phyloP scores from a whole-genome alignment of 1,139 yeast species.

The Zhuliangozyma blackwelliae region DNA sequence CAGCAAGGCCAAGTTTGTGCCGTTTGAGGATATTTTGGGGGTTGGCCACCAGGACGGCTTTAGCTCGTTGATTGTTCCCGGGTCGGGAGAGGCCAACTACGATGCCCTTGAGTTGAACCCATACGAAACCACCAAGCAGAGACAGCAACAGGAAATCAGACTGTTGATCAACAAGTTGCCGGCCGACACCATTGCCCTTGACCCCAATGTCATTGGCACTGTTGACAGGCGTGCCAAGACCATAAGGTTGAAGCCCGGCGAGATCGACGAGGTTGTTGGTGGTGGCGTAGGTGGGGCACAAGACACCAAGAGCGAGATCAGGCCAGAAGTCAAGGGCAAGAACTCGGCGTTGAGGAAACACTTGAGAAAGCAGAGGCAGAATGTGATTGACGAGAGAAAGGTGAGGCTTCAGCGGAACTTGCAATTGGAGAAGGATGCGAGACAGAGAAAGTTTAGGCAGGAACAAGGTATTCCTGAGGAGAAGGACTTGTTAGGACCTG shows the following conservation, averaged over 20 bases:
- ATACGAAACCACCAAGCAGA: conserved; percentile 83
- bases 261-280: conserved; percentile 42
- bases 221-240: conserved; percentile 68
- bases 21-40: conserved; percentile 93
- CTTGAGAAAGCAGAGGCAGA: conserved; percentile 78
- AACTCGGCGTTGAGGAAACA: conserved; percentile 80
- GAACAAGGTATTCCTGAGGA: conserved; percentile 51
- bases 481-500: conserved; percentile 50
- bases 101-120: conserved; percentile 95
- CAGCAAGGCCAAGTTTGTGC: conserved; percentile 70
- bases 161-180: conserved; percentile 80
- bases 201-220: conserved; percentile 83
- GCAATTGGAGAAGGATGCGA: conserved; percentile 66
- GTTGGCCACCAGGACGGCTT: conserved; percentile 80
- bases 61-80: conserved; percentile 82
- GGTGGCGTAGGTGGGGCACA: conserved; percentile 1
- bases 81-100: conserved; percentile 96
- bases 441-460: conserved; percentile 50
- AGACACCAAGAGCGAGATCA: conserved; percentile 34
- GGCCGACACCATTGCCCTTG: conserved; percentile 88
- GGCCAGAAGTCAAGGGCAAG: conserved; percentile 69
- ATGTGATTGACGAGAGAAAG: conserved; percentile 85
- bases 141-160: conserved; percentile 92
- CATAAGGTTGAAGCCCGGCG: conserved; percentile 61
- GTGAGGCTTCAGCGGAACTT: conserved; percentile 76